phyloP scores from a whole-genome alignment of 2,329 filamentous ascomycete species.

The Plenodomus tracheiphilus region DNA sequence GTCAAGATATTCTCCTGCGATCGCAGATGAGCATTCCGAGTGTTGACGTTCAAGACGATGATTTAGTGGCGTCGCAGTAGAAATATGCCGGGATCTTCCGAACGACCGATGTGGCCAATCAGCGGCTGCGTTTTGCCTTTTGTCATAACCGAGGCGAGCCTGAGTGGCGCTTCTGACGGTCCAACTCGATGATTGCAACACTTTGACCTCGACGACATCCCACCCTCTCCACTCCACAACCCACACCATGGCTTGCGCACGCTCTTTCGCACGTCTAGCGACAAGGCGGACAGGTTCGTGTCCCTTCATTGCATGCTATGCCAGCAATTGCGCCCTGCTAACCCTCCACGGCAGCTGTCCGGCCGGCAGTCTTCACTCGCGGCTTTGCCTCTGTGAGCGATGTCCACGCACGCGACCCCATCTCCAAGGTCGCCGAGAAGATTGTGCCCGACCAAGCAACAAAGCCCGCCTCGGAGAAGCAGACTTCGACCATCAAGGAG shows the following conservation, averaged over 20 bases:
- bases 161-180: constrained; percentile 13
- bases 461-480: constrained; percentile 48
- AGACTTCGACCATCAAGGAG: constrained; percentile 65
- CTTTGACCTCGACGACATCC: constrained; percentile 23
- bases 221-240: constrained; percentile 31
- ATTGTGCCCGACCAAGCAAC: constrained; percentile 31
- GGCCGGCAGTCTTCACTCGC: constrained; percentile 42
- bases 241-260: constrained; percentile 43
- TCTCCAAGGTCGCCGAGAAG: constrained; percentile 37
- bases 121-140: constrained; percentile 6
- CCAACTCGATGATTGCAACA: constrained; percentile 31
- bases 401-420: constrained; percentile 35
- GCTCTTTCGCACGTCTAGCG: constrained; percentile 44
- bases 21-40: constrained; percentile 7
- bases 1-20: no score
- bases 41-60: constrained; percentile 18
- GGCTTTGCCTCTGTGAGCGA: constrained; percentile 45
- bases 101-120: constrained; percentile 9
- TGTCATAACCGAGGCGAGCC: constrained; percentile 19
- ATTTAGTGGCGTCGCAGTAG: constrained; percentile 12
- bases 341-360: constrained; percentile 34
- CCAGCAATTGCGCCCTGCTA: constrained; percentile 29
- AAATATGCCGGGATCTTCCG: constrained; percentile 17
- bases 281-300: constrained; percentile 42
- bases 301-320: constrained; percentile 1